Conservation (phyloP, 768 basidiomycete species). For the Hydnomerulius pinastri region DNA sequence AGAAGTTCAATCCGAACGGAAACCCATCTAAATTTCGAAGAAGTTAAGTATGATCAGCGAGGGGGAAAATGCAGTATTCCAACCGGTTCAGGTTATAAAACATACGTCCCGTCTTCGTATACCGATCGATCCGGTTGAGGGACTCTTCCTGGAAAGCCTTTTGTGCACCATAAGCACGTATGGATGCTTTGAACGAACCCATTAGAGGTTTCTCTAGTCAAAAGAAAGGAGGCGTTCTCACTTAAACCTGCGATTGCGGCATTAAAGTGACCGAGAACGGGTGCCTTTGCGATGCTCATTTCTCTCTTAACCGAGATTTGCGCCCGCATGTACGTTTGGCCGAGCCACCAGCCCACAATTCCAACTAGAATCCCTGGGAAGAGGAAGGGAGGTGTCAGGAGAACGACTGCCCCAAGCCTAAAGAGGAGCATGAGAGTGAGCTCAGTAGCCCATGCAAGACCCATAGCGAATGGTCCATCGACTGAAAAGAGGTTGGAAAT, state of each 20-base stretch:
- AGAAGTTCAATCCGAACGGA: slow-evolving; percentile 54
- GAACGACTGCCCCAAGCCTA: slow-evolving; percentile 38
- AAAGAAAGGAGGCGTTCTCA: slow-evolving; percentile 16
- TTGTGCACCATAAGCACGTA: slow-evolving; percentile 64
- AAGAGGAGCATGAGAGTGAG: slow-evolving; percentile 35
- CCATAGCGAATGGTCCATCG: slow-evolving; percentile 34
- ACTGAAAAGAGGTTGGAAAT: too few species aligned
- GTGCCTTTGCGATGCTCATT: slow-evolving; percentile 51
- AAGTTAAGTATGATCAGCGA: background rate
- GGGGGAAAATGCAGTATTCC: background rate
- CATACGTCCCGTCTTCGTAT: slow-evolving; percentile 38
- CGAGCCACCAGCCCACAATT: slow-evolving; percentile 42
- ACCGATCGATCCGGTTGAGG: slow-evolving; percentile 47
- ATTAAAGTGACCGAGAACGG: slow-evolving; percentile 52
- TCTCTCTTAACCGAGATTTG: slow-evolving; percentile 59
- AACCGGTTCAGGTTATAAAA: slow-evolving; percentile 51
- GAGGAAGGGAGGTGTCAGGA: slow-evolving; percentile 41
- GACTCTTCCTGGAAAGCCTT: slow-evolving; percentile 46
- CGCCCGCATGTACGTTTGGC: slow-evolving; percentile 54
- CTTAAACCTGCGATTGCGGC: slow-evolving; percentile 53
- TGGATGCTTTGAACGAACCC: slow-evolving; percentile 31
- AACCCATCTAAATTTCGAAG: slow-evolving; percentile 40
- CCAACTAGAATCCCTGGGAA: slow-evolving; percentile 38
- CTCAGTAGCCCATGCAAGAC: slow-evolving; percentile 30
- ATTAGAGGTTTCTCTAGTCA: slow-evolving; percentile 12